Conservation (phyloP, 2,329 filamentous ascomycete species). For the Aureobasidium pullulans region DNA sequence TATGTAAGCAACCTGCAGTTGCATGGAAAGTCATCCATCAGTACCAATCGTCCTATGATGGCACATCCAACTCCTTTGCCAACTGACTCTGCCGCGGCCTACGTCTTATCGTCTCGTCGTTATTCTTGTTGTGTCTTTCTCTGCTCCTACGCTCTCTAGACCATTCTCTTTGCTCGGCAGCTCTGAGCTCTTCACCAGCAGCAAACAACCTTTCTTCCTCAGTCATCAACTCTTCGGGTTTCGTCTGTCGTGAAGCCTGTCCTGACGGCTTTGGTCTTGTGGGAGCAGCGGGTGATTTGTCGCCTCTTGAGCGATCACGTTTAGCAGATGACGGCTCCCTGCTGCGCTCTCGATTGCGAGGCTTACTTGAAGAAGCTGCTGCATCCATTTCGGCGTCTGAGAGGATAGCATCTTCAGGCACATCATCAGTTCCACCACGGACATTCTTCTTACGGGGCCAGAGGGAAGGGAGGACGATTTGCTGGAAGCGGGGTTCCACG, state of each 20-base stretch:
- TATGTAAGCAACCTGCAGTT: neutral
- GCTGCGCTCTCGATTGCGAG: constrained; percentile 7
- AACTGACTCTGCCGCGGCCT: neutral
- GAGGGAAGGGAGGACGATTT: constrained; percentile 72
- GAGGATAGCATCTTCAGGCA: constrained; percentile 18
- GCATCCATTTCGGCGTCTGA: constrained; percentile 10
- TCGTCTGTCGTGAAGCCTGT: neutral
- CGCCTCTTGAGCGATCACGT: neutral
- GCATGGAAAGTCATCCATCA: neutral
- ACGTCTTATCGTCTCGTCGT: constrained; percentile 1
- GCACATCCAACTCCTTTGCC: neutral
- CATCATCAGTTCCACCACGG: constrained; percentile 58
- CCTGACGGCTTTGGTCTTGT: neutral
- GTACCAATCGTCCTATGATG: neutral
- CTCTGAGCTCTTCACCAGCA: constrained; percentile 15
- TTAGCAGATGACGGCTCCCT: neutral
- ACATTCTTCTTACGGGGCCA: constrained; percentile 84
- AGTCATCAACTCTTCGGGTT: constrained; percentile 5
- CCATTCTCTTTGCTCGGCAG: constrained; percentile 15
- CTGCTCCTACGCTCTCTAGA: constrained; percentile 14
- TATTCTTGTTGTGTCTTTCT: constrained; percentile 10
- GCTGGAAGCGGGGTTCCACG: constrained; percentile 79
- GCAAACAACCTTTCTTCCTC: constrained; percentile 13
- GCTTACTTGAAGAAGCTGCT: neutral
- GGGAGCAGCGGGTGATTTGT: neutral